Evolutionary conservation across 805 yeast genomes (phyloP), one percentile per base, ranked within the genome.

Genomic region (Saccharomycopsis vini): DNA sequence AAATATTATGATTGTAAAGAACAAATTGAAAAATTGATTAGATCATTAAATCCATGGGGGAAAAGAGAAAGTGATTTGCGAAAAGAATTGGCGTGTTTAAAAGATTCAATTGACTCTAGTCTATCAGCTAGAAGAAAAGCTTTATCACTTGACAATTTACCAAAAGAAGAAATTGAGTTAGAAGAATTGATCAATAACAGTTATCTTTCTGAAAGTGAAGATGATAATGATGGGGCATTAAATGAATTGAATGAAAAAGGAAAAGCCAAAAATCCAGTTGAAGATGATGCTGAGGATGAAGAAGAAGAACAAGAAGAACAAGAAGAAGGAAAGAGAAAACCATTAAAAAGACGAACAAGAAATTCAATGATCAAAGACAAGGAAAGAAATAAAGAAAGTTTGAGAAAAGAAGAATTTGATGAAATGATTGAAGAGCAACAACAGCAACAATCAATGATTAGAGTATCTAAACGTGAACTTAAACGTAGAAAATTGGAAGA

Each of bases 41-140:
- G 62, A n/a, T 81, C 90, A 86, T 64, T 88, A 40, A 79, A 81
- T 52, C 77, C 75, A 3, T 76, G 80, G 72, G 96, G 96, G 2
- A 66, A 64, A 41, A 64, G 95, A 37, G 97, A 88, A 56, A 69
- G 77, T 15, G 68, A 64, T 30, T 67, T 89, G 38, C 63, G 75
- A 32, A 81, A 79, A 52, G 94, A 83, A 53, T 57, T 85, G 35
- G 56, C 62, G 5, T 60, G 62, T 3, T 68, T 77, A 20, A 71
- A 73, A 50, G 81, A 74, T 9, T 69, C 72, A 15, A 68, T 83
- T 20, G 57, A 58, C 28, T 61, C 68, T 10, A 74, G 87, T 52
- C 73, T 84, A 52, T 64, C 59, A 9, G 72, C 85, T 1, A 69
- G 95, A 47, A 64, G 73, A 22, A 71, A 70, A 46, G 75, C 81